Evolutionary conservation across 2,329 filamentous ascomycete species (phyloP).

Genomic region (Plectosphaerella cucumerina): DNA sequence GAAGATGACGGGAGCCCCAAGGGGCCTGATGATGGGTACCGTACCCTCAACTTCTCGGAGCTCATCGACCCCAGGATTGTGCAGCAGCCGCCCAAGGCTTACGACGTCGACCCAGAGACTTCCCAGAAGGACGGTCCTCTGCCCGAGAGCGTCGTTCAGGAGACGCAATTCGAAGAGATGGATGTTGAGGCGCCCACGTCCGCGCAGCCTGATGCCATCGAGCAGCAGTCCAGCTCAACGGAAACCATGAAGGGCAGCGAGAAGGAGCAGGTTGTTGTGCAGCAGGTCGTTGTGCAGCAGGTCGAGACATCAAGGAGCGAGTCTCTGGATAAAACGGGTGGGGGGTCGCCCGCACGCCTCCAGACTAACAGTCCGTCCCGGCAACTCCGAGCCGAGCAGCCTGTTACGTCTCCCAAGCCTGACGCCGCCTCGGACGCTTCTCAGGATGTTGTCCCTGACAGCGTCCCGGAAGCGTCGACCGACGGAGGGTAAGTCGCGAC

Average conservation of each 20-base stretch:
- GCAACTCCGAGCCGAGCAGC: slow-evolving; percentile 15
- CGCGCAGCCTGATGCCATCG: not conserved
- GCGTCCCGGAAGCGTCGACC: not conserved
- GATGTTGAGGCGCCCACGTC: not conserved
- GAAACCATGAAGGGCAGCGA: slow-evolving; percentile 14
- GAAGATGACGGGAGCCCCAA: slow-evolving; percentile 39
- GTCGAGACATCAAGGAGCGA: not conserved
- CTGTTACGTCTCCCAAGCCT: not conserved
- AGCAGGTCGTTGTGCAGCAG: no score
- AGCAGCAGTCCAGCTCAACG: slow-evolving; percentile 4
- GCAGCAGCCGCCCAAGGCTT: slow-evolving; percentile 26
- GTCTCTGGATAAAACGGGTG: not conserved
- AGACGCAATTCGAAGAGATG: slow-evolving; percentile 13
- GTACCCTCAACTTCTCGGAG: slow-evolving; percentile 56
- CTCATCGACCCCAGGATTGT: slow-evolving; percentile 67
- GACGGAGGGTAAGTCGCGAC: slow-evolving; percentile 4
- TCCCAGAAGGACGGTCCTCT: slow-evolving; percentile 8
- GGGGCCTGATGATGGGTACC: slow-evolving; percentile 53
- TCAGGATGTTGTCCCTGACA: not conserved
- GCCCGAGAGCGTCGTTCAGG: slow-evolving; percentile 17
- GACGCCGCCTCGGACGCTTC: not conserved
- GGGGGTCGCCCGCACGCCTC: slow-evolving; percentile 5
- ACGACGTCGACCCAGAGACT: no score
- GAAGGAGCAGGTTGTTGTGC: slow-evolving; percentile 18
- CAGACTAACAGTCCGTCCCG: slow-evolving; percentile 23